Evolutionary conservation across 169 alveolate species (phyloP).

Genomic region (Babesia divergens): DNA sequence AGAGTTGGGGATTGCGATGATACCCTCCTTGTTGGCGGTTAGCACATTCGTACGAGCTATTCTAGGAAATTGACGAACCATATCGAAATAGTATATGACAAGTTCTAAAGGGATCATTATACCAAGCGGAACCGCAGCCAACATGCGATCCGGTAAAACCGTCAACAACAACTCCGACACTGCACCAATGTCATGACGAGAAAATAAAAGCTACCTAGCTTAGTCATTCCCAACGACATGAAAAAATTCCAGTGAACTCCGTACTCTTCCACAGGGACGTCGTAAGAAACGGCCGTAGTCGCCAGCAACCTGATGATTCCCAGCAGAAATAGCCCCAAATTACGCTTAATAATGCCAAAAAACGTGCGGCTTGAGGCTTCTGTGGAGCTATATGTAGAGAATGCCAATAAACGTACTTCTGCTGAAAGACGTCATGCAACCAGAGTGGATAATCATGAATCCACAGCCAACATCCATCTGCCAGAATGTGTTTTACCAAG

Average conservation of each 20-base stretch:
- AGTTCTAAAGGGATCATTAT: constrained; percentile 23
- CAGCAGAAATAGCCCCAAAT: constrained; percentile 18
- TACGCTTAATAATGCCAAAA: constrained; percentile 3
- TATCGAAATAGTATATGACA: neutral
- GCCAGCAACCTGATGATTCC: constrained; percentile 31
- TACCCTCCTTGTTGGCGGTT: constrained; percentile 55
- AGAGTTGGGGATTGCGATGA: constrained; percentile 41
- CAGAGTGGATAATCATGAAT: constrained; percentile 43
- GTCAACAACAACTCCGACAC: constrained; percentile 11
- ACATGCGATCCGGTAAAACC: neutral
- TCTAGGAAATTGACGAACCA: neutral
- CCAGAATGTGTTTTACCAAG: neutral
- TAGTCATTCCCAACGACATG: constrained; percentile 30
- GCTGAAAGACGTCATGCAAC: constrained; percentile 36
- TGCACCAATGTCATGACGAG: neutral
- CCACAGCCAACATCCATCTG: constrained; percentile 63
- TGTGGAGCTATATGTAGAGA: neutral
- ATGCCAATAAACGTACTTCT: constrained; percentile 1
- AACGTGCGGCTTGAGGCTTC: neutral
- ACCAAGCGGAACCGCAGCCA: constrained; percentile 3
- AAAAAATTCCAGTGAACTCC: constrained; percentile 61
- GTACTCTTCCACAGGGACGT: constrained; percentile 49
- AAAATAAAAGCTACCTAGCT: constrained; percentile 1
- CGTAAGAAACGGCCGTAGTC: constrained; percentile 16
- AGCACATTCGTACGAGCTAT: neutral